Percentiles rank a stretch among this genome's conserved stretches.
phyloP scores from a whole-genome alignment of 768 basidiomycete species.

The Phanerochaete sordida region DNA sequence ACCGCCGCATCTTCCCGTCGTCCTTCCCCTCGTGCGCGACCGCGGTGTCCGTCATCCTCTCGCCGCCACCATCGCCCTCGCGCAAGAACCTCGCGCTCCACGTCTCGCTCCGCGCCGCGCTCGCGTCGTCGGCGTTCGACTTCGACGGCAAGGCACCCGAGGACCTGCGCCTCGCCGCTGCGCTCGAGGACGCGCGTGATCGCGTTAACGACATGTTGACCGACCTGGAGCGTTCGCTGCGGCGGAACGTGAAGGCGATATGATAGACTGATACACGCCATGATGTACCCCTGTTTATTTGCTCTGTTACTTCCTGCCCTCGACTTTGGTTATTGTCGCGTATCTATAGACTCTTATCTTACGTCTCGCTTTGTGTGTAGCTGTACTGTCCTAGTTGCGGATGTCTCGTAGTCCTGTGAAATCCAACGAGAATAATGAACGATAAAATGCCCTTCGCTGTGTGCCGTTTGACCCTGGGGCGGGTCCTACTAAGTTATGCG shows the following conservation, averaged over 20 bases:
- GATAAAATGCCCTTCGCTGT: no score
- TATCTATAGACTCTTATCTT: not conserved
- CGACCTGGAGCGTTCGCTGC: slow-evolving; percentile 26
- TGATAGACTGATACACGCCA: no score
- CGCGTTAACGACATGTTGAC: slow-evolving; percentile 71
- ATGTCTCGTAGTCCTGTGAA: not conserved
- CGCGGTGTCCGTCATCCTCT: slow-evolving; percentile 41
- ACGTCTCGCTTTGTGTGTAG: not conserved
- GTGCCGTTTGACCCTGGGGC: no score
- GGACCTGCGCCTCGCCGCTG: slow-evolving; percentile 39
- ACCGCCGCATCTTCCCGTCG: slow-evolving; percentile 56
- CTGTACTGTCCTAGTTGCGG: not conserved
- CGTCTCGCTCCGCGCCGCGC: slow-evolving; percentile 44
- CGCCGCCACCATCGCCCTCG: slow-evolving; percentile 57
- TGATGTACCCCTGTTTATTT: not conserved
- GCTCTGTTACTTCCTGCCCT: not conserved
- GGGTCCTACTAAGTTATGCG: no score
- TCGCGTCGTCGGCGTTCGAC: slow-evolving; percentile 53
- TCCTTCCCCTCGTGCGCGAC: slow-evolving; percentile 21
- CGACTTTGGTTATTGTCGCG: not conserved
- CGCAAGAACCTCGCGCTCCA: slow-evolving; percentile 38
- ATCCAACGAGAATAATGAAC: not conserved
- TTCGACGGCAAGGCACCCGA: slow-evolving; percentile 27
- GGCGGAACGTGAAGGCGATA: slow-evolving; percentile 13
- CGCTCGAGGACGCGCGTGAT: slow-evolving; percentile 73